Conservation (phyloP, 352 stramenopile species). For the Globisporangium lucens region DNA sequence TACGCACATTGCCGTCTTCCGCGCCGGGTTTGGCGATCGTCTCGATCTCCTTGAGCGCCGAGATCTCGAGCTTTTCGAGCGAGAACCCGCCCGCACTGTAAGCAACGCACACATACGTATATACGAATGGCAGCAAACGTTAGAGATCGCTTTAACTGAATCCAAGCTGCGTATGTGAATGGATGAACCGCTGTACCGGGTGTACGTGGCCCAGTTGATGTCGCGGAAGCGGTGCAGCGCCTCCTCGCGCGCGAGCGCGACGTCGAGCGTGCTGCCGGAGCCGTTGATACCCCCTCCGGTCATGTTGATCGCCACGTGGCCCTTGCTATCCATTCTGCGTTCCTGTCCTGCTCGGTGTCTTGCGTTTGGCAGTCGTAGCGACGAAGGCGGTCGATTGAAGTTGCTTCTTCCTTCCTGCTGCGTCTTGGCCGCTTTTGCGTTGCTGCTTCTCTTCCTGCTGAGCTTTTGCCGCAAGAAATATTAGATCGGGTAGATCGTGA, state of each 20-base stretch:
- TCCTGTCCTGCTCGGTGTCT: background rate
- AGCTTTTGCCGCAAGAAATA: background rate
- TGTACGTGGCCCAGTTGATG: constrained; percentile 90
- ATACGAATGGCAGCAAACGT: background rate
- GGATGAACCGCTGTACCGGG: constrained; percentile 38
- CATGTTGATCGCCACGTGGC: constrained; percentile 73
- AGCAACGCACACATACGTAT: background rate
- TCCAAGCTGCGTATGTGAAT: background rate
- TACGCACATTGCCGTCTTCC: constrained; percentile 55
- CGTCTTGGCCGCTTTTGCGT: background rate
- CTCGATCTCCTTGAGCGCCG: constrained; percentile 81
- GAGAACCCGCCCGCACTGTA: constrained; percentile 70
- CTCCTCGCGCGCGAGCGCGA: constrained; percentile 73
- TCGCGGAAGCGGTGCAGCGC: constrained; percentile 84
- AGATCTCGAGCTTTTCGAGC: constrained; percentile 84
- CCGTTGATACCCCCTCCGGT: constrained; percentile 20
- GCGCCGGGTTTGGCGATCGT: constrained; percentile 62
- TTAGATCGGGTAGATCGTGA: background rate
- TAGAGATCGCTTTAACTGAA: background rate
- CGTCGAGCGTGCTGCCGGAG: constrained; percentile 51
- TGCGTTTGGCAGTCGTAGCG: too few relatives aligned
- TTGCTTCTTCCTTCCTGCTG: background rate
- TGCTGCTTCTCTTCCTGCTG: background rate
- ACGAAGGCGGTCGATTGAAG: background rate
- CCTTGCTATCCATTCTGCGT: constrained; percentile 48